A percentile compares a stretch with the other conserved stretches of the same genome.
Evolutionary conservation across 495 filamentous ascomycete species (phyloP).

Genomic region (Bryoglossum gracile): DNA sequence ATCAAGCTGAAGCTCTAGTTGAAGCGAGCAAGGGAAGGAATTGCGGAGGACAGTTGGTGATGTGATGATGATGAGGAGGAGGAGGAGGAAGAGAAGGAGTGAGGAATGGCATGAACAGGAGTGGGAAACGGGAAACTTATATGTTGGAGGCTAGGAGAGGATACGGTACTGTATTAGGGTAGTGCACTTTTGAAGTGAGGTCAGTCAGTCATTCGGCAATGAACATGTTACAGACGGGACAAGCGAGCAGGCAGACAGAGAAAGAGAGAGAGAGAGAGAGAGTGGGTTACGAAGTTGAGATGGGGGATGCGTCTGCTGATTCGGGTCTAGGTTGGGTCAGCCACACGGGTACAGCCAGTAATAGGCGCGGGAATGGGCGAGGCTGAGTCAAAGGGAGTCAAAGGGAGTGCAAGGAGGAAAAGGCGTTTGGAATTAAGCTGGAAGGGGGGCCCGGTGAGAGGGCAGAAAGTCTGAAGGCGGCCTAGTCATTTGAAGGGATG

Average conservation of each 20-base stretch:
- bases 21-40: neutral
- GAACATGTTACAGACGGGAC: too few species aligned
- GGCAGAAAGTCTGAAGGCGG: too few species aligned
- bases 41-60: too few species aligned
- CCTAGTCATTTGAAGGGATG: too few species aligned
- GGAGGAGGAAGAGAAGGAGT: neutral
- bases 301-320: neutral
- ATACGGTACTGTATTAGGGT: neutral
- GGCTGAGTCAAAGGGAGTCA: conserved; percentile 1
- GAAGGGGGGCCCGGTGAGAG: too few species aligned
- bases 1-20: neutral
- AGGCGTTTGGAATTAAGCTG: too few species aligned
- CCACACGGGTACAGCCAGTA: neutral
- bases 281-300: neutral
- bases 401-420: too few species aligned
- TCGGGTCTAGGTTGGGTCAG: neutral
- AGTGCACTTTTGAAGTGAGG: neutral
- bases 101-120: conserved; percentile 6
- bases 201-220: conserved; percentile 11
- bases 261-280: neutral
- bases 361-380: neutral
- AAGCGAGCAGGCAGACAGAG: conserved; percentile 5
- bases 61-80: too few species aligned
- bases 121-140: neutral
- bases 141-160: neutral